Evolutionary conservation across 2,329 filamentous ascomycete species (phyloP), one percentile per base, ranked within the genome.

Genomic region (Sporothrix luriei): DNA sequence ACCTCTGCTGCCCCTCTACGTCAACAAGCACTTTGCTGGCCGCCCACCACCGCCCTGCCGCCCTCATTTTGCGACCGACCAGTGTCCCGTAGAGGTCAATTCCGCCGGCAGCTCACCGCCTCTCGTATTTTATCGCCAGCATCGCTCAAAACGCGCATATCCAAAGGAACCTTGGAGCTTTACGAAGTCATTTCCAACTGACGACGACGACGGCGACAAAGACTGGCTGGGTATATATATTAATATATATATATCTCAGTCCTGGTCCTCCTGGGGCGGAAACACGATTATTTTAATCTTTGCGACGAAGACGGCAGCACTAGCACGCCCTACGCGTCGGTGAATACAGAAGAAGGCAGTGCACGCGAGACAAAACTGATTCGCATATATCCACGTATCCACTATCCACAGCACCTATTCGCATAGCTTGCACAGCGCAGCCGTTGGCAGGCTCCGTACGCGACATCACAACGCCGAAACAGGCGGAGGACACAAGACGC

Each of bases 1-100:
- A 48, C 49, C n/a, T 57, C 19, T 59, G 40, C 52, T 67, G 68
- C 68, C 70, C 70, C 70, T 70, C 70, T 52, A 61, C 49, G 40
- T 21, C 49, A 43, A 26, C 49, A 54, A 59, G 33, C 59, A 19
- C 68, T 43, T 57, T 52, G 52, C 38, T 24, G 38, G 64, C n/a
- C 64, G 48, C 57, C 21, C 64, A 40, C 26, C 16, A 40, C 62
- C 62, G 64, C 64, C 14, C 49, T 24, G 29, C 33, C 57, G 38
- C 13, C 21, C 38, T 46, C 13, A n/a, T 26, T 61, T 46, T 62
- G 57, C n/a, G 57, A 62, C 38, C 29, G 38, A 16, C 38, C 38
- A 62, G 21, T 38, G 38, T 46, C 4, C n/a, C n/a, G 38, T 38
- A 38, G 1, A 46, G 21, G 26, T 62, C 38, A 62, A 46, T 62